phyloP scores from a whole-genome alignment of 352 stramenopile genomes.

The Globisporangium polare region DNA sequence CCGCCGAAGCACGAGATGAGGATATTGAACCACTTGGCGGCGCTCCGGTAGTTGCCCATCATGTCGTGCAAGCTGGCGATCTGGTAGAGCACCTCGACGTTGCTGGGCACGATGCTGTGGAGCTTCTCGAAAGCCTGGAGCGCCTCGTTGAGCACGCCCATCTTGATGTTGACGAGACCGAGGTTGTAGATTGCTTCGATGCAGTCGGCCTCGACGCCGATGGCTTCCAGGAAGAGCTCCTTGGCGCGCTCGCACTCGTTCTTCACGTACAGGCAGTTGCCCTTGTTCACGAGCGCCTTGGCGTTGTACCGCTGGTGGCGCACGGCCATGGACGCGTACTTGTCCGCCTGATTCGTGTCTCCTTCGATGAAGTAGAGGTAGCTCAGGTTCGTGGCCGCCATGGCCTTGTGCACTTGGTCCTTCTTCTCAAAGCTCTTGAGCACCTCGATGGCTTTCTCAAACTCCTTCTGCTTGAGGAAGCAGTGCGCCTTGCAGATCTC shows the following conservation, averaged over 20 bases:
- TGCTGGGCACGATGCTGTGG: conserved; percentile 93
- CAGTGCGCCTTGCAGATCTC: conserved; percentile 85
- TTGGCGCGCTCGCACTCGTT: conserved; percentile 93
- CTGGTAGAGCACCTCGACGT: conserved; percentile 92
- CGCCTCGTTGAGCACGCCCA: conserved; percentile 87
- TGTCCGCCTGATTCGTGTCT: conserved; percentile 87
- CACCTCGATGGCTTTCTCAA: conserved; percentile 91
- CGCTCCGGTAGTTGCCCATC: conserved; percentile 82
- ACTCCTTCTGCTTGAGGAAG: conserved; percentile 92
- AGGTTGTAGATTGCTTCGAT: conserved; percentile 97
- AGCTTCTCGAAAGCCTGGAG: conserved; percentile 97
- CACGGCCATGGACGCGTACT: conserved; percentile 91
- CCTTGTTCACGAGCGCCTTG: conserved; percentile 97
- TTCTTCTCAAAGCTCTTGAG: conserved; percentile 97
- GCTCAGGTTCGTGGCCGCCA: conserved; percentile 94
- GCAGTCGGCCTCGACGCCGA: conserved; percentile 92
- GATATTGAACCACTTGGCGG: conserved; percentile 95
- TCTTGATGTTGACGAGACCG: conserved; percentile 87
- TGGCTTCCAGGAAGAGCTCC: conserved; percentile 95
- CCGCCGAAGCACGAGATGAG: conserved; percentile 90
- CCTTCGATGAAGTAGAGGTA: conserved; percentile 97
- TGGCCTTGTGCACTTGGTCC: conserved; percentile 89
- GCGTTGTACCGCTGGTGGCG: conserved; percentile 95
- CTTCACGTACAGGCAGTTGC: conserved; percentile 94
- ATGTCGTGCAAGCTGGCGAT: conserved; percentile 94